Percentiles rank a stretch among this genome's conserved stretches.
These are phyloP conservation scores for Daldinia sp. DNA, from an alignment of 2,329 filamentous ascomycete genomes.

Conservation along the genomic window DNA sequence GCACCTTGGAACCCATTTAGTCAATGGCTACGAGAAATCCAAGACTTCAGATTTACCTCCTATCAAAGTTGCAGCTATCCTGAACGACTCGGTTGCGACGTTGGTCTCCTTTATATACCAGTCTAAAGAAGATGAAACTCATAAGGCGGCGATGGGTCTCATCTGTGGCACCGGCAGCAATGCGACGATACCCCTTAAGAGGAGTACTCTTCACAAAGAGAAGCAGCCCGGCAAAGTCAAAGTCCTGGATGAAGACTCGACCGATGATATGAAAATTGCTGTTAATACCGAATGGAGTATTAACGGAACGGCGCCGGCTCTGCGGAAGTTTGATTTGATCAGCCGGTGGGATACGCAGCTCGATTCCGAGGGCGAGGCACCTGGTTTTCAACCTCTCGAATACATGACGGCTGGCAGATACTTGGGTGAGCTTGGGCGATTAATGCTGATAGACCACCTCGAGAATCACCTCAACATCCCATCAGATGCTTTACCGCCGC, in stretches of 20 bases:
- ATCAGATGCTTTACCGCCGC: slow-evolving; percentile 63
- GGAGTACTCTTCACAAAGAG: slow-evolving; percentile 70
- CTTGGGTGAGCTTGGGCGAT: slow-evolving; percentile 79
- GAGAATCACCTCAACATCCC: slow-evolving; percentile 57
- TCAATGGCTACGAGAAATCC: slow-evolving; percentile 69
- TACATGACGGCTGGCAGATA: slow-evolving; percentile 87
- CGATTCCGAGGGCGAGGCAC: slow-evolving; percentile 73
- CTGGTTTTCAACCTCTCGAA: slow-evolving; percentile 85
- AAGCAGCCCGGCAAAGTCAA: slow-evolving; percentile 68
- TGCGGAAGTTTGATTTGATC: slow-evolving; percentile 72
- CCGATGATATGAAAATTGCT: slow-evolving; percentile 72
- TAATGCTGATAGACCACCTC: slow-evolving; percentile 76
- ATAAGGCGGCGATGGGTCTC: slow-evolving; percentile 80
- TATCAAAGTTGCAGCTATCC: slow-evolving; percentile 79
- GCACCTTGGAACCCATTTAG: slow-evolving; percentile 70
- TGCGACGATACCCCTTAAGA: slow-evolving; percentile 79
- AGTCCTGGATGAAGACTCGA: slow-evolving; percentile 59
- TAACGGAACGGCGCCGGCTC: slow-evolving; percentile 76
- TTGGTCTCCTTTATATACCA: slow-evolving; percentile 82
- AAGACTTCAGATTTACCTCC: slow-evolving; percentile 66
- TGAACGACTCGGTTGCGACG: slow-evolving; percentile 85
- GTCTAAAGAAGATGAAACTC: slow-evolving; percentile 69
- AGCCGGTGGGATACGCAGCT: slow-evolving; percentile 78
- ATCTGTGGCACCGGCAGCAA: slow-evolving; percentile 87
- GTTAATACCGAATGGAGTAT: slow-evolving; percentile 91